Base-by-base conservation (phyloP, 371 early-diverging fungal species). In the Rhizopus sp. region DNA sequence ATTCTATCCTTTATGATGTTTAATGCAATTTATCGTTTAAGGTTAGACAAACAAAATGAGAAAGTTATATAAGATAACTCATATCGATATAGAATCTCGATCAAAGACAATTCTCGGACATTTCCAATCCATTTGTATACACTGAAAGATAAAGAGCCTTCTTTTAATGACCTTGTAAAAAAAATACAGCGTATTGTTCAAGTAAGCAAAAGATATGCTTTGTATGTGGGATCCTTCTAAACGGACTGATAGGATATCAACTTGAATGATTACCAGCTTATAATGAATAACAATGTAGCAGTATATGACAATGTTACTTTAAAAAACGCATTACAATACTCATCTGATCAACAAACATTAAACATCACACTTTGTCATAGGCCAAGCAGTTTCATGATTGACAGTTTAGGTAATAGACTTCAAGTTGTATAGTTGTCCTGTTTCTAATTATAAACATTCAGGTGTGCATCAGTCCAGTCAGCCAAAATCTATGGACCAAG, bases 91-190 rank as follows among this genome's bases (percentile, higher is more conserved):
- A 76, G 77, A 58, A 53, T 76, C 15, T 61, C 63, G 8, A 66
- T 70, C 34, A 64, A 73, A 40, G 71, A 69, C 42, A 67, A 59
- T 44, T 52, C 67, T 8, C 54, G 60, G 15, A 48, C 53, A 48
- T 65, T 68, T 48, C 71, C 73, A n/a, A 47, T 73, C 15, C 73
- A 67, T 53, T 51, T 76, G 30, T 70, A 61, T 50, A 57, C 66
- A 13, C 47, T 73, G 31, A 71, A 73, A 59, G 64, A 67, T 38
- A 66, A 69, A 55, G 39, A 59, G 37, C 70, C 73, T 17, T 58
- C 63, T 37, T 76, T 70, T 62, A 58, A 66, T 32, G 77, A 76
- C 17, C 62, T 76, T 23, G 13, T 64, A 15, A 53, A 66, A 15
- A 68, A 72, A 42, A 66, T 76, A 23, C 60, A 67, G 51, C 57